Evolutionary conservation across 176 grass and related monocot species (phyloP).

Genomic region (Rhynchospora pubera): DNA sequence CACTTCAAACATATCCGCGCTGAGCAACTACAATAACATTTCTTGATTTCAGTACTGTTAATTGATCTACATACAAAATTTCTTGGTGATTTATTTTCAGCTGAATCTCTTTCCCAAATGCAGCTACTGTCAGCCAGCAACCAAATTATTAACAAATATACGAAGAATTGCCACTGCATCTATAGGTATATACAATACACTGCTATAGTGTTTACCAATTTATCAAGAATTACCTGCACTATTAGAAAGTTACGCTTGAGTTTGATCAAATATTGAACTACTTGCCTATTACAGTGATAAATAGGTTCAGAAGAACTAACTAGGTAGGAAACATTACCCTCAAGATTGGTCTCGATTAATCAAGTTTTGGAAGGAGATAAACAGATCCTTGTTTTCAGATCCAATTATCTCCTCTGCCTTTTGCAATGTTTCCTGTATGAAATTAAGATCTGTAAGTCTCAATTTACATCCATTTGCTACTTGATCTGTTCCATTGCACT

Average conservation of each 20-base stretch:
- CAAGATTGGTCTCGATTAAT: constrained; percentile 58
- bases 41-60: constrained; percentile 5
- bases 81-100: neutral
- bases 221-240: constrained; percentile 8
- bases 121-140: neutral
- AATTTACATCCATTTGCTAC: neutral
- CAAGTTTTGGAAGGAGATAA: constrained; percentile 81
- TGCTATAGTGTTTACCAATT: neutral
- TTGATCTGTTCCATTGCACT: neutral
- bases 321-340: neutral
- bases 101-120: neutral
- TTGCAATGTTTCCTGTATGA: constrained; percentile 56
- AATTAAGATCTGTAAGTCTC: constrained; percentile 7
- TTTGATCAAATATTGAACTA: constrained; percentile 5
- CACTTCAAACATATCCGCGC: neutral
- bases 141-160: constrained; percentile 10
- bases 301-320: neutral
- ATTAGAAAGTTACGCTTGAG: constrained; percentile 15
- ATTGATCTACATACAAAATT: neutral
- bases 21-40: constrained; percentile 6
- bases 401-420: constrained; percentile 95
- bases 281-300: neutral
- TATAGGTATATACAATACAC: neutral
- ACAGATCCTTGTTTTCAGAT: constrained; percentile 75
- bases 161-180: neutral